Conservation (phyloP, 768 basidiomycete genomes). For the Kwoniella newhampshirensis region DNA sequence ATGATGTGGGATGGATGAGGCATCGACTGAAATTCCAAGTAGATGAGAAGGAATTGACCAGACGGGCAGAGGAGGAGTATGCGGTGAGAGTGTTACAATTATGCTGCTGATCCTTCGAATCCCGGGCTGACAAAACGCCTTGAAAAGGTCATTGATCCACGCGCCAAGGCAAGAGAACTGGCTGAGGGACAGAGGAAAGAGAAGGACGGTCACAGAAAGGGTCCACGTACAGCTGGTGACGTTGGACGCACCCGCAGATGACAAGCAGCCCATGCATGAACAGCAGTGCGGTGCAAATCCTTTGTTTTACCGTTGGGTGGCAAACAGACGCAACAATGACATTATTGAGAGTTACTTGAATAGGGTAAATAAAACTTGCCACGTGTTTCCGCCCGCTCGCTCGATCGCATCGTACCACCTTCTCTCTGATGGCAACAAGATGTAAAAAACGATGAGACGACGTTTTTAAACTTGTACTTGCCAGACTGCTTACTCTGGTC, state of each 20-base stretch:
- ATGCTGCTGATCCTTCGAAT: constrained; percentile 1
- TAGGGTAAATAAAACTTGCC: constrained; percentile 3
- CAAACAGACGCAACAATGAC: too few relatives aligned
- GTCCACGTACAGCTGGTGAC: constrained; percentile 29
- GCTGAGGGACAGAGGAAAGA: constrained; percentile 25
- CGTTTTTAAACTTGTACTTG: too few relatives aligned
- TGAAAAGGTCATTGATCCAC: constrained; percentile 53
- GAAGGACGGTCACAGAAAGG: constrained; percentile 23
- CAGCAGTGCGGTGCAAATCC: neutral
- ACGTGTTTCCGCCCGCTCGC: constrained; percentile 12
- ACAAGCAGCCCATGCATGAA: neutral
- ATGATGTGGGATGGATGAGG: constrained; percentile 52
- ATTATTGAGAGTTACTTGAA: constrained; percentile 1
- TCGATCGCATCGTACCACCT: constrained; percentile 13
- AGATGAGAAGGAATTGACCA: constrained; percentile 45
- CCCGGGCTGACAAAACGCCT: too few relatives aligned
- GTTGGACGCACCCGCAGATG: constrained; percentile 25
- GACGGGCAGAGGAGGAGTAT: constrained; percentile 52
- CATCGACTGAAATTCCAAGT: constrained; percentile 47
- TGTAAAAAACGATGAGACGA: too few relatives aligned
- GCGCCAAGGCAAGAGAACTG: constrained; percentile 48
- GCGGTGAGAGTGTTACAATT: constrained; percentile 33
- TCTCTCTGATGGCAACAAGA: neutral
- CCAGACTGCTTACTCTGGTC: too few relatives aligned
- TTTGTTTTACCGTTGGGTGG: constrained; percentile 3